Base-by-base conservation (phyloP, 2,329 filamentous ascomycete species). In the Mariannaea sp. region DNA sequence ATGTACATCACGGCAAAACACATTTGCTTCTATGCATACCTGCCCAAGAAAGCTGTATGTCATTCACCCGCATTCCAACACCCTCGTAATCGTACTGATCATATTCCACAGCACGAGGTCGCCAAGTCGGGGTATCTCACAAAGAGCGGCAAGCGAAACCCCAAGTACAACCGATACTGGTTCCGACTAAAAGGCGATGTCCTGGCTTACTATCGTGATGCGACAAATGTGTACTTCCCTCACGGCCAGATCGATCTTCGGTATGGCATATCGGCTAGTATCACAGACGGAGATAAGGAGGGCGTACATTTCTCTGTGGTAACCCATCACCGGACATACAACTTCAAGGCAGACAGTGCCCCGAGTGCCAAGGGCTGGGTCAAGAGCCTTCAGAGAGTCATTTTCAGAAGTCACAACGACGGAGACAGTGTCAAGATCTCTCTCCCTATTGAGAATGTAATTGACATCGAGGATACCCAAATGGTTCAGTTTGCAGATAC, bases 371-470 rank as follows among this genome's bases (percentile, higher is more conserved):
- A 91, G 70, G 94, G 97, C 76, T 99, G 94, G 94, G 92, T 97
- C 39, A 94, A 94, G 72, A 86, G 89, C 47, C 77, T 99, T 20
- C 93, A 97, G 68, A 89, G 94, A 55, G 92, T 96, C 62, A 97
- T 97, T 52, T 97, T 97, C 68, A 83, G 92, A 44, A 93, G 92
- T 9, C 92, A 95, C 73, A 97, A 97, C 67, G 93, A 97, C 58
- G 93, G 94, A 8, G 92, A 97, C 68, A 96, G 92, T 68, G 90
- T 99, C 70, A 97, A 97, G 76, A 95, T 97, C 49, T 94, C 90
- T 1, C 75, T 97, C 22, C 93, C 92, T 1, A 89, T 96, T 45
- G 82, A 87, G 54, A 96, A 96, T 61, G 82, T 97, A 16, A 86
- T 97, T 53, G 93, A 97, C 63, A 86, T 97, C 39, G 94, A 97